A percentile compares a stretch with the other conserved stretches of the same genome.
Evolutionary conservation across 495 filamentous ascomycete genomes (phyloP).

Genomic region (Parathielavia hyrcaniae): DNA sequence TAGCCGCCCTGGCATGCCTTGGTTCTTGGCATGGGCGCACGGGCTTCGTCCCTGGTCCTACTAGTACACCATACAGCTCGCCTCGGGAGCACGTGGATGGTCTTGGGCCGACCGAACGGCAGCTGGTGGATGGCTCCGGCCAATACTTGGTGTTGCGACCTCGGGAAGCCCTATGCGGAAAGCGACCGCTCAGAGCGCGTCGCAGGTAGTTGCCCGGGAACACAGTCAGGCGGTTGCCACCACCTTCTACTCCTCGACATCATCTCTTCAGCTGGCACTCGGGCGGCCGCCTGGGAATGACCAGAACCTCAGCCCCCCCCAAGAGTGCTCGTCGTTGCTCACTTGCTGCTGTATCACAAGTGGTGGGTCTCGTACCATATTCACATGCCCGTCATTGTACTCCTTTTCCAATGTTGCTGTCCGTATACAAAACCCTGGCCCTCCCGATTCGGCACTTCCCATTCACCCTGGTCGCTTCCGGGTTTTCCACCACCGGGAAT

Average conservation of each 20-base stretch:
- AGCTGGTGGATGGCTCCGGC: background rate
- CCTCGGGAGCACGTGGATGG: background rate
- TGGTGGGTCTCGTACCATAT: slow-evolving; percentile 6
- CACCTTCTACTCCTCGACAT: slow-evolving; percentile 1
- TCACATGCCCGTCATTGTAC: slow-evolving; percentile 2
- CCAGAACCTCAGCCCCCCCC: background rate
- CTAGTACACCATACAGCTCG: background rate
- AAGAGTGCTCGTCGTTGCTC: background rate
- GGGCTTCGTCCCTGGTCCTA: slow-evolving; percentile 8
- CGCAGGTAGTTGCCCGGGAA: background rate
- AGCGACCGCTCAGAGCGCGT: background rate
- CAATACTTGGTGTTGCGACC: background rate
- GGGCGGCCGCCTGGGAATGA: background rate
- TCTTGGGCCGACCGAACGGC: background rate
- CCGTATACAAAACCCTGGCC: slow-evolving; percentile 10
- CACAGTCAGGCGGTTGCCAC: background rate
- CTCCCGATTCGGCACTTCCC: background rate
- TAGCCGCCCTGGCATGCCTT: background rate
- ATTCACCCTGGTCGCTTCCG: background rate
- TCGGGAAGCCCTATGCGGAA: background rate
- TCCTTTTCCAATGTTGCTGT: background rate
- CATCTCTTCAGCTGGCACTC: background rate
- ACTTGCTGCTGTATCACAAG: slow-evolving; percentile 1
- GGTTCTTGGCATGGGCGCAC: background rate
- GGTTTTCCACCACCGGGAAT: background rate